Percentiles rank a stretch among this genome's conserved stretches.
Conservation (phyloP, 176 grass and related monocot genomes). For the Elymus sibiricus region DNA sequence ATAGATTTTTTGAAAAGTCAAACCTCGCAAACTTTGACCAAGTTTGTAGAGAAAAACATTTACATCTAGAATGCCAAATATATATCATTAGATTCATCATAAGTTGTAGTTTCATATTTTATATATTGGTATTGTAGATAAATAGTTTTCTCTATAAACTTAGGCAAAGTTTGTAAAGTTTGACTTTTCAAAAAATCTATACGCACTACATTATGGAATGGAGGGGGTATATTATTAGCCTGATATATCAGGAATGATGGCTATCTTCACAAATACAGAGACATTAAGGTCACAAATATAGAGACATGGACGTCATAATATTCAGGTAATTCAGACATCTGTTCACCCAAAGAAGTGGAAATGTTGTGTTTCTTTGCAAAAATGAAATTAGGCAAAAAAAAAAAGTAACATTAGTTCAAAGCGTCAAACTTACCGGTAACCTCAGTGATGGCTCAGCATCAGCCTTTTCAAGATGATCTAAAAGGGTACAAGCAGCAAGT, state of each 20-base stretch:
- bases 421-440: slow-evolving; percentile 55
- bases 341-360: neutral
- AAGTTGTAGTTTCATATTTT: no score
- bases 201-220: no score
- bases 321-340: slow-evolving; percentile 1
- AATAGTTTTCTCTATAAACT: no score
- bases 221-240: neutral
- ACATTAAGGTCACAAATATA: slow-evolving; percentile 18
- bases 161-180: no score
- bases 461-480: slow-evolving; percentile 65
- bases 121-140: no score
- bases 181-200: no score
- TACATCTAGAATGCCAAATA: no score
- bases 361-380: neutral
- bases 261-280: slow-evolving; percentile 16
- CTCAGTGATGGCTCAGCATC: slow-evolving; percentile 58
- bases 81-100: no score
- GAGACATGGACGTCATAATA: slow-evolving; percentile 1
- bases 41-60: no score
- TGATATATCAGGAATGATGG: slow-evolving; percentile 21
- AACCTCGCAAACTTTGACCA: no score
- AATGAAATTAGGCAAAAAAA: neutral
- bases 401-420: neutral
- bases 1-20: no score
- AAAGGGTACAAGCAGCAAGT: slow-evolving; percentile 60